phyloP scores from a whole-genome alignment of 306 rosid genomes.

The Quercus gilva region DNA sequence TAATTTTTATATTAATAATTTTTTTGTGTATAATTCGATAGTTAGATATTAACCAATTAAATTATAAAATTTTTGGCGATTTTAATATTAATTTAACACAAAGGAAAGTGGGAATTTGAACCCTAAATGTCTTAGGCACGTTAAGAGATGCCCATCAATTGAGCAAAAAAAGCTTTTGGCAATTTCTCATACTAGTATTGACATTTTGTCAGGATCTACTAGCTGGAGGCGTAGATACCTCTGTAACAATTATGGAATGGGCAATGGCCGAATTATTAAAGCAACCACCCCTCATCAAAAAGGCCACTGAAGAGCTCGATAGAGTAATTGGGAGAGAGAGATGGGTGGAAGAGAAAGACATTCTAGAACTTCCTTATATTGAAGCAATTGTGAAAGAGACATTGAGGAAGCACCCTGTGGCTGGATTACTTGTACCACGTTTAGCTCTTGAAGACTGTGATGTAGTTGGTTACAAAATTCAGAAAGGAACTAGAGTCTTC shows the following conservation, averaged over 20 bases:
- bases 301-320: slow-evolving; percentile 34
- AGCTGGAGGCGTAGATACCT: slow-evolving; percentile 34
- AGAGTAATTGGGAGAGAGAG: slow-evolving; percentile 31
- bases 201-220: slow-evolving; percentile 25
- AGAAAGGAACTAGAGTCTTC: slow-evolving; percentile 18
- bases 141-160: too few relatives aligned
- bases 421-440: slow-evolving; percentile 26
- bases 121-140: too few relatives aligned
- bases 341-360: slow-evolving; percentile 41
- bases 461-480: slow-evolving; percentile 20
- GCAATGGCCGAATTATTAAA: slow-evolving; percentile 42
- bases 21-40: too few relatives aligned
- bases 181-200: too few relatives aligned
- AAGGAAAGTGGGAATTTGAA: too few relatives aligned
- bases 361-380: slow-evolving; percentile 26
- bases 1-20: too few relatives aligned
- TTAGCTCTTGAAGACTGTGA: slow-evolving; percentile 31
- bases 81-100: too few relatives aligned
- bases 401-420: slow-evolving; percentile 31
- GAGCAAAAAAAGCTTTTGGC: too few relatives aligned
- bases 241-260: slow-evolving; percentile 35
- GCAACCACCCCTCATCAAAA: slow-evolving; percentile 26
- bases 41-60: too few relatives aligned
- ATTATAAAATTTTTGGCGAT: too few relatives aligned
- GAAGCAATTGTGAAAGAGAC: slow-evolving; percentile 39